Percentiles rank a stretch among this genome's conserved stretches.
Conservation (phyloP, 345 rosid species). For the Chamaenerion angustifolium region DNA sequence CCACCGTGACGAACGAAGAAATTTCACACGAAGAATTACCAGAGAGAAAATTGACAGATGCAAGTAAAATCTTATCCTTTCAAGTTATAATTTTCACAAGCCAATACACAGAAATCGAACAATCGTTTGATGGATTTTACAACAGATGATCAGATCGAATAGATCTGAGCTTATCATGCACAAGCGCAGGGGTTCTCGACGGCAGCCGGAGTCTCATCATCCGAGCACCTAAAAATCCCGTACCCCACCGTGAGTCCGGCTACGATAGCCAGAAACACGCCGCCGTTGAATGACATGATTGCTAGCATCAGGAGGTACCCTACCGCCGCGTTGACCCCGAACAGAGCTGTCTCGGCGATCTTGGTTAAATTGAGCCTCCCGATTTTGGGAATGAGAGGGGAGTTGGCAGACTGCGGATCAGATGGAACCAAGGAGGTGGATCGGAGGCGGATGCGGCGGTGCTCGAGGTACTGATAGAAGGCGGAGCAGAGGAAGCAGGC, state of each 20-base stretch:
- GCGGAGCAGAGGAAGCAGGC: conserved; percentile 51
- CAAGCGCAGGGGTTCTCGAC: conserved; percentile 30
- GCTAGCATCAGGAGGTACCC: conserved; percentile 77
- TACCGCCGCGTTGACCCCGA: conserved; percentile 42
- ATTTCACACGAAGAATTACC: no score
- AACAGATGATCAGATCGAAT: background rate
- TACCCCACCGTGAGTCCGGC: conserved; percentile 53
- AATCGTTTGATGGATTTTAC: background rate
- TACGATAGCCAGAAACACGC: conserved; percentile 63
- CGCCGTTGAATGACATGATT: conserved; percentile 79
- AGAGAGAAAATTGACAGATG: background rate
- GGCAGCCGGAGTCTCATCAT: conserved; percentile 10
- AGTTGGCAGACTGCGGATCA: conserved; percentile 3
- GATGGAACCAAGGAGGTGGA: conserved; percentile 8
- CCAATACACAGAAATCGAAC: background rate
- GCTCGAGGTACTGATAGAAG: conserved; percentile 59
- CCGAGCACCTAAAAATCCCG: conserved; percentile 33
- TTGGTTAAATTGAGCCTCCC: conserved; percentile 3
- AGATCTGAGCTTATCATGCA: conserved; percentile 1
- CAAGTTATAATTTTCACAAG: background rate
- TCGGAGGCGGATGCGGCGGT: conserved; percentile 34
- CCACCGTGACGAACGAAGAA: no score
- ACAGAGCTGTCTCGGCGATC: conserved; percentile 10
- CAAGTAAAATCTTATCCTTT: no score
- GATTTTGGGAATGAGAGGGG: conserved; percentile 26